Evolutionary conservation across 148 eudicot genomes (phyloP).

Genomic region (Vaccinium vitisidaea): DNA sequence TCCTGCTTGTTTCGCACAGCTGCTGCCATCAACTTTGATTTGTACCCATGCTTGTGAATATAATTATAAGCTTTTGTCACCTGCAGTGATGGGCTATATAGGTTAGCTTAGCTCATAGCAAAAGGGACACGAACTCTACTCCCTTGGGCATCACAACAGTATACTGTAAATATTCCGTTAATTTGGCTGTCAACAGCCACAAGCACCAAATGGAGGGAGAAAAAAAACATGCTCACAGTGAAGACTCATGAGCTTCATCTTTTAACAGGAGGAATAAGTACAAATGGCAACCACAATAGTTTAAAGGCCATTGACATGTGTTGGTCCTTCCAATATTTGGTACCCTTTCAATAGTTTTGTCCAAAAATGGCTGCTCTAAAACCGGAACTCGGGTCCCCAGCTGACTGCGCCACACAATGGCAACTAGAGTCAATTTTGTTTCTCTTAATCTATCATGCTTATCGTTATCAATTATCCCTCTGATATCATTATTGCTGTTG

Average conservation of each 20-base stretch:
- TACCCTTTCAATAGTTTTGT: neutral
- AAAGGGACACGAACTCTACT: neutral
- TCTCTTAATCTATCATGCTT: neutral
- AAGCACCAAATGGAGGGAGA: neutral
- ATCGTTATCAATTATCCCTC: neutral
- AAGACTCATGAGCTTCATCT: neutral
- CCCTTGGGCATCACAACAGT: neutral
- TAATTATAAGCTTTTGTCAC: slow-evolving; percentile 90
- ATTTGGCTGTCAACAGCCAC: too few relatives aligned
- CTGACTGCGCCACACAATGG: neutral
- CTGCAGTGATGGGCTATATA: slow-evolving; percentile 35
- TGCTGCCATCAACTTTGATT: slow-evolving; percentile 92
- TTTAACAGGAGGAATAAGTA: neutral
- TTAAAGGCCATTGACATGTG: neutral
- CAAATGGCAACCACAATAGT: neutral
- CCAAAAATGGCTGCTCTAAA: neutral
- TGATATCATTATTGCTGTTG: neutral
- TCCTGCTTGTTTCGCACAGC: slow-evolving; percentile 97
- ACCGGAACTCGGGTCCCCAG: neutral
- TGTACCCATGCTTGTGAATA: slow-evolving; percentile 84
- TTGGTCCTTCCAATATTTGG: neutral
- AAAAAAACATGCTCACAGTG: neutral
- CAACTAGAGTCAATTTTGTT: neutral
- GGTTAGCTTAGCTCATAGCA: slow-evolving; percentile 16
- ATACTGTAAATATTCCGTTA: neutral